A percentile compares a stretch with the other conserved stretches of the same genome.
Conservation (phyloP, 352 stramenopile genomes). For the Pythium periplocum region DNA sequence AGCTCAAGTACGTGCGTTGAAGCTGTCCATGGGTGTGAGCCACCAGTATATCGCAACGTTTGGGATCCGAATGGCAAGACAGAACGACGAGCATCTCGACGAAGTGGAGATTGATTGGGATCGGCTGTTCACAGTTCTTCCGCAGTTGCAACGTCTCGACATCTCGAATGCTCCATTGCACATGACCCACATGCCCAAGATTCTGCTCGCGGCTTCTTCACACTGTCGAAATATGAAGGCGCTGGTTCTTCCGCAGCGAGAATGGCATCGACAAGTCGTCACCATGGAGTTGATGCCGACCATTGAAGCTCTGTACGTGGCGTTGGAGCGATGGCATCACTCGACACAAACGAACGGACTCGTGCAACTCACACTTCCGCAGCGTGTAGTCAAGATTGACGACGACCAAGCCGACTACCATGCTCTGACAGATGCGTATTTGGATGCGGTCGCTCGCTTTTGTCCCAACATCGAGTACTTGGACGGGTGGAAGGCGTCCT, state of each 20-base stretch:
- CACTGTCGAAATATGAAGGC: constrained; percentile 6
- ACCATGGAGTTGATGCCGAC: constrained; percentile 10
- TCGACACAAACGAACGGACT: constrained; percentile 11
- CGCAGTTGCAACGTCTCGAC: constrained; percentile 16
- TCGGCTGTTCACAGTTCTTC: constrained; percentile 6
- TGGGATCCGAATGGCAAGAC: constrained; percentile 17
- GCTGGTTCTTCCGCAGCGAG: constrained; percentile 13
- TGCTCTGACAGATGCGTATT: constrained; percentile 13
- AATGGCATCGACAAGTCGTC: constrained; percentile 10
- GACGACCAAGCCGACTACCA: constrained; percentile 6
- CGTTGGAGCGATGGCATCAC: constrained; percentile 10
- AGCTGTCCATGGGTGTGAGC: constrained; percentile 6
- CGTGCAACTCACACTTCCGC: constrained; percentile 20
- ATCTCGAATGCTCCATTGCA: constrained; percentile 11
- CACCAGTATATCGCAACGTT: constrained; percentile 18
- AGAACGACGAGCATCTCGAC: constrained; percentile 12
- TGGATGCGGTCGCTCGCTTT: constrained; percentile 13
- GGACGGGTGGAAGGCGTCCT: constrained; percentile 60
- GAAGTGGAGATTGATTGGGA: constrained; percentile 18
- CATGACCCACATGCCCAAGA: constrained; percentile 7
- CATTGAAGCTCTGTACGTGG: constrained; percentile 10
- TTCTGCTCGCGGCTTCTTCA: constrained; percentile 9
- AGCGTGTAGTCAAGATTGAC: constrained; percentile 13
- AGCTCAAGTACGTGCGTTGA: constrained; percentile 6
- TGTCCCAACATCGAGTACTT: constrained; percentile 57